A percentile compares a stretch with the other conserved stretches of the same genome.
Evolutionary conservation across 192 early-diverging fungal genomes (phyloP).

Genomic region (Bifiguratus adelaidae): DNA sequence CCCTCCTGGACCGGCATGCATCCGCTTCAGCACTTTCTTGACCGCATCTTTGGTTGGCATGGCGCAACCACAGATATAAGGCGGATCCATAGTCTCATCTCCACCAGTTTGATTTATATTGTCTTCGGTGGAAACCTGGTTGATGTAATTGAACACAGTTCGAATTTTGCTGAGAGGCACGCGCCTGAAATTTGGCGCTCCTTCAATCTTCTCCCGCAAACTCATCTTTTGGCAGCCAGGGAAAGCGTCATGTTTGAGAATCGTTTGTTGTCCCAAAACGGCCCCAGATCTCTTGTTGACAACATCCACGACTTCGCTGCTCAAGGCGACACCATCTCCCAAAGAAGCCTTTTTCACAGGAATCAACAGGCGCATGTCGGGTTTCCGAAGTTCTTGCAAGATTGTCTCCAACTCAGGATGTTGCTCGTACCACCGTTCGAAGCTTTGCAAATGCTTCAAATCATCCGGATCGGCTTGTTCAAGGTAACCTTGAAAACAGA

Average conservation of each 20-base stretch:
- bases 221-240: slow-evolving; percentile 52
- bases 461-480: slow-evolving; percentile 14
- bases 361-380: slow-evolving; percentile 16
- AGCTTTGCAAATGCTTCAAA: slow-evolving; percentile 19
- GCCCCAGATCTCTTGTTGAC: slow-evolving; percentile 37
- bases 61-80: slow-evolving; percentile 43
- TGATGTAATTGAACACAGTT: slow-evolving; percentile 3
- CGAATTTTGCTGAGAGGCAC: slow-evolving; percentile 20
- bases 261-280: slow-evolving; percentile 43
- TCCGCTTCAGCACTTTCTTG: slow-evolving; percentile 23
- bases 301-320: slow-evolving; percentile 41
- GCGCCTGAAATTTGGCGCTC: slow-evolving; percentile 49
- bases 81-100: slow-evolving; percentile 10
- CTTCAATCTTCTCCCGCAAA: slow-evolving; percentile 45
- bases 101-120: slow-evolving; percentile 5
- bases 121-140: not conserved
- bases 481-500: slow-evolving; percentile 48
- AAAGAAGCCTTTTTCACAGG: slow-evolving; percentile 30
- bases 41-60: slow-evolving; percentile 56
- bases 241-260: slow-evolving; percentile 54
- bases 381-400: slow-evolving; percentile 22
- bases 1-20: slow-evolving; percentile 34
- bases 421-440: slow-evolving; percentile 38
- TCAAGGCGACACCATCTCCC: slow-evolving; percentile 49
- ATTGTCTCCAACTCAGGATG: slow-evolving; percentile 43